Evolutionary conservation across 192 early-diverging fungal species (phyloP), one percentile per base, ranked within the genome.

Genomic region (Coemansia interrupta): DNA sequence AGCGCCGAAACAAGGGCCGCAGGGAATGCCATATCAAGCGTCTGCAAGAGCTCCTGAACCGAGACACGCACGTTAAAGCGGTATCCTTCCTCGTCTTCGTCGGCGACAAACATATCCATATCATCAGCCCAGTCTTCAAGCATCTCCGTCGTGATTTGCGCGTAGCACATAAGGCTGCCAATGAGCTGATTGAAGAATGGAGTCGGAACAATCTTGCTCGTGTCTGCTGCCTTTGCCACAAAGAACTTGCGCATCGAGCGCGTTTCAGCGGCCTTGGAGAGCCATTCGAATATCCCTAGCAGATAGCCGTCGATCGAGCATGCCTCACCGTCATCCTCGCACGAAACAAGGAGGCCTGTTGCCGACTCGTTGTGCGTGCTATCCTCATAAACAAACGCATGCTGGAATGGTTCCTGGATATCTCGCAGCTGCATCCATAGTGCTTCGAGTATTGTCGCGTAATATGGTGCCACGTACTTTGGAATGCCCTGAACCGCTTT

Each of bases 31-130:
- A 42, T 39, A 19, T 59, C 63, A 13, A 92, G 61, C 4, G 83
- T 58, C 80, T 83, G 52, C n/a, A 94, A 65, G 15, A 91, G 72
- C 68, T 94, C 91, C 42, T 88, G 83, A 9, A 89, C 86, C 26
- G 91, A 86, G 15, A 94, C 85, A 45, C 94, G 84, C 45, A 94
- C 89, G 56, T 87, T 96, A 65, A 89, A 95, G n/a, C 76, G 87
- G 39, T 86, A 85, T 1, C 86, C 87, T 52, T 93, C 92, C 46
- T 95, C 93, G 46, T 95, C 92, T 49, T 93, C 91, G 54, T 96
- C 94, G 18, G 90, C 89, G 28, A 96, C 86, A 63, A 86, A 95
- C 65, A 93, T 84, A 57, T 94, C 91, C 47, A 91, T 84, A 63
- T 96, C 92, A 29, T 81, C 71, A 5, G 79, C 71, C 94, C 94